Percentiles rank a stretch among this genome's conserved stretches.
Evolutionary conservation across 2,329 filamentous ascomycete genomes (phyloP).

Genomic region (Nothophoma quercina): DNA sequence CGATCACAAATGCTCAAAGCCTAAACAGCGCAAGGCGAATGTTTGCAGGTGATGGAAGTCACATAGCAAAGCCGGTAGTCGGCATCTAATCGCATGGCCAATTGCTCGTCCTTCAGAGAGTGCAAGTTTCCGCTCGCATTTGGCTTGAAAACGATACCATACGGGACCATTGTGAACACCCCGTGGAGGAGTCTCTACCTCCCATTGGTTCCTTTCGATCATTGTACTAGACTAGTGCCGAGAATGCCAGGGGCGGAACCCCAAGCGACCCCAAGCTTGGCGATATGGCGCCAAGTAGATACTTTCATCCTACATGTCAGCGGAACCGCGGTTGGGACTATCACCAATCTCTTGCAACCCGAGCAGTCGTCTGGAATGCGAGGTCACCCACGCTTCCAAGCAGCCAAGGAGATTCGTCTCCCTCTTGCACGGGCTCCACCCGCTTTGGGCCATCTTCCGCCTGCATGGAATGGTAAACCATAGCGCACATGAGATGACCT

Average conservation of each 20-base stretch:
- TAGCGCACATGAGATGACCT: constrained; percentile 25
- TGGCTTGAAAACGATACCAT: constrained; percentile 12
- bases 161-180: constrained; percentile 11
- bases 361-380: constrained; percentile 8
- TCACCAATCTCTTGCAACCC: constrained; percentile 1
- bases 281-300: constrained; percentile 28
- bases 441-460: constrained; percentile 5
- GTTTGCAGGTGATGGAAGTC: not conserved
- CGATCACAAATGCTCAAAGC: not conserved
- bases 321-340: constrained; percentile 20
- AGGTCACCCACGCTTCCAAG: constrained; percentile 16
- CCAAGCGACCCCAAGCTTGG: constrained; percentile 18
- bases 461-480: constrained; percentile 7
- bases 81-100: constrained; percentile 14
- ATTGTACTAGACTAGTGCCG: constrained; percentile 6
- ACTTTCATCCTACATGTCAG: constrained; percentile 20
- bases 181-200: constrained; percentile 15
- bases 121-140: constrained; percentile 7
- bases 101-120: constrained; percentile 14
- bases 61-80: constrained; percentile 27
- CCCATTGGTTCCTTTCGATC: constrained; percentile 22
- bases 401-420: constrained; percentile 20
- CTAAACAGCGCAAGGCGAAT: not conserved
- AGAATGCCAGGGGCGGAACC: constrained; percentile 26
- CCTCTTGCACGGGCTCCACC: constrained; percentile 1